phyloP scores from a whole-genome alignment of 495 filamentous ascomycete genomes.

The Hypoxylon perforatum region DNA sequence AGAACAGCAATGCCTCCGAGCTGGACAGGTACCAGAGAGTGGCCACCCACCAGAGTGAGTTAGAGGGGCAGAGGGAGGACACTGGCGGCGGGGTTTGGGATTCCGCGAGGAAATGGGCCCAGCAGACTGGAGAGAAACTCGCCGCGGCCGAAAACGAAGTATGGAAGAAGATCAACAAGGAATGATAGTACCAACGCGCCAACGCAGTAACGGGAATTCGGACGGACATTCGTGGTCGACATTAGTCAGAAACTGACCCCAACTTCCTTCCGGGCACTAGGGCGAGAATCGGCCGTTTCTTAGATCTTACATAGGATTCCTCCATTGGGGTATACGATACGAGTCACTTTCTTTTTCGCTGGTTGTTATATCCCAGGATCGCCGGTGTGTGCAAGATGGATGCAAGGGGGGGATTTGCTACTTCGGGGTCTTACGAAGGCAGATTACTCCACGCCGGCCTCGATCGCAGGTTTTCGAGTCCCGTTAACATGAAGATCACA shows the following conservation, averaged over 20 bases:
- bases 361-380: neutral
- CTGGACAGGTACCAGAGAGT: slow-evolving; percentile 49
- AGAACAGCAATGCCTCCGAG: slow-evolving; percentile 64
- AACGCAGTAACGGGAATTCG: neutral
- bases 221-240: neutral
- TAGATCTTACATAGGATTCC: slow-evolving; percentile 2
- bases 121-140: slow-evolving; percentile 69
- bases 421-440: neutral
- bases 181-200: slow-evolving; percentile 41
- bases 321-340: neutral
- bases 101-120: slow-evolving; percentile 69
- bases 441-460: neutral
- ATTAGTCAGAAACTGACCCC: slow-evolving; percentile 6
- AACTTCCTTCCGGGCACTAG: slow-evolving; percentile 4
- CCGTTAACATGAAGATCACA: slow-evolving; percentile 3
- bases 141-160: slow-evolving; percentile 73
- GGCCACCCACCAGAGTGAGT: slow-evolving; percentile 42
- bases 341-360: slow-evolving; percentile 2
- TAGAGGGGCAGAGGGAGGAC: slow-evolving; percentile 46
- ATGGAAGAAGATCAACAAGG: slow-evolving; percentile 75
- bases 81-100: slow-evolving; percentile 62
- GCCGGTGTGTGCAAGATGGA: neutral
- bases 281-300: slow-evolving; percentile 4
- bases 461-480: neutral
- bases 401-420: too few species aligned